Evolutionary conservation across 108 stramenopile species (phyloP).

Genomic region (Cyclotella atomus): DNA sequence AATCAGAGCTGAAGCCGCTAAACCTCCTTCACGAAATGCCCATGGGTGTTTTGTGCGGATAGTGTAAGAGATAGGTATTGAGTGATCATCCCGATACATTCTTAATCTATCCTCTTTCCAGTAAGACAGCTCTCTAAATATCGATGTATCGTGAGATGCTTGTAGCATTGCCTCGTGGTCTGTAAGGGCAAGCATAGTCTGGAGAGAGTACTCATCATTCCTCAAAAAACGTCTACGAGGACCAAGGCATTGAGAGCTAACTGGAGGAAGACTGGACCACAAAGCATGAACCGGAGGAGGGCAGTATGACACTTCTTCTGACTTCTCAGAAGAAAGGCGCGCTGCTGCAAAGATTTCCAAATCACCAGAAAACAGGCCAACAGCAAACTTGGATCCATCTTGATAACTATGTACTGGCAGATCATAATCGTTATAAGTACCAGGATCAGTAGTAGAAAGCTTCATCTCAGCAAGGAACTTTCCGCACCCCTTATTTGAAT

Average conservation of each 20-base stretch:
- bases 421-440: background rate
- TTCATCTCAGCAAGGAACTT: background rate
- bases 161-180: slow-evolving; percentile 7
- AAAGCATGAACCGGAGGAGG: background rate
- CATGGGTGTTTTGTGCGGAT: background rate
- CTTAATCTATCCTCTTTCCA: slow-evolving; percentile 4
- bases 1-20: slow-evolving; percentile 4
- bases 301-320: background rate
- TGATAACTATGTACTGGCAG: slow-evolving; percentile 7
- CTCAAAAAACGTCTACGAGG: slow-evolving; percentile 5
- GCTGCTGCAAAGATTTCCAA: slow-evolving; percentile 9
- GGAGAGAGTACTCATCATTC: background rate
- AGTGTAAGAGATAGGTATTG: background rate
- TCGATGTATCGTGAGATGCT: background rate
- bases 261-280: slow-evolving; percentile 9
- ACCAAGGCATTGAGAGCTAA: background rate
- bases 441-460: background rate
- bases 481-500: background rate
- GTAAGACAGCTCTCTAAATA: background rate
- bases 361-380: slow-evolving; percentile 7
- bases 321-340: background rate
- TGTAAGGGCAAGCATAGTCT: slow-evolving; percentile 1
- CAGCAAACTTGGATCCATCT: slow-evolving; percentile 13
- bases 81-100: background rate
- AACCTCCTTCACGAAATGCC: slow-evolving; percentile 13